These are phyloP conservation scores for Ottelia alismoides DNA, from an alignment of 106 monocot species.

Conservation along the genomic window DNA sequence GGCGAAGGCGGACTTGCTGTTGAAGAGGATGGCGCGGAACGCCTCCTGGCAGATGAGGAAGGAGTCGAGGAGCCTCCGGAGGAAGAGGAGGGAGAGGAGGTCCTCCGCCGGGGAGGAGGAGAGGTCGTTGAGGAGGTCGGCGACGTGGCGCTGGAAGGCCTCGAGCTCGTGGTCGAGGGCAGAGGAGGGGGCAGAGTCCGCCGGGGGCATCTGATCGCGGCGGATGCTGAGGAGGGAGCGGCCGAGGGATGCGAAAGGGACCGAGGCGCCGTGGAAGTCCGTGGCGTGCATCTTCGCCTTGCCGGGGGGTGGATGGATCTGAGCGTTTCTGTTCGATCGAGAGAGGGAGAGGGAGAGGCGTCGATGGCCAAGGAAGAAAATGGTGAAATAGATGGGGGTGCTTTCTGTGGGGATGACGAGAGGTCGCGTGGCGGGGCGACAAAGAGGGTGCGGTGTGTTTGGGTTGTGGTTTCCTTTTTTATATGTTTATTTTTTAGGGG, in stretches of 20 bases:
- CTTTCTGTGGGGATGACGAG: too few relatives aligned
- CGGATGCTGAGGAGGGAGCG: conserved; percentile 35
- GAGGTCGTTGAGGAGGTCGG: conserved; percentile 39
- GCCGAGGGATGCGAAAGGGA: conserved; percentile 34
- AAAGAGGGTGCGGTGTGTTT: too few relatives aligned
- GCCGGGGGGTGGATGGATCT: too few relatives aligned
- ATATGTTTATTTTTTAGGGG: too few relatives aligned
- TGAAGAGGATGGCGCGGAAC: conserved; percentile 35
- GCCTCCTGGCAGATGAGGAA: conserved; percentile 54
- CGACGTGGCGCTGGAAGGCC: conserved; percentile 36
- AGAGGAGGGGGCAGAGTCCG: conserved; percentile 1
- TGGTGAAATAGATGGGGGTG: too few relatives aligned
- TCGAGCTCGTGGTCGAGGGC: conserved; percentile 31
- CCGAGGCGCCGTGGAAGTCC: background rate
- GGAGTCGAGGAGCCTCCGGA: conserved; percentile 52
- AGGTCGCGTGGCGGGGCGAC: too few relatives aligned
- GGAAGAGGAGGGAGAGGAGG: conserved; percentile 48
- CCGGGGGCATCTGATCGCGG: conserved; percentile 26
- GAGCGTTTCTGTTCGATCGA: too few relatives aligned
- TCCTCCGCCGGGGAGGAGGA: conserved; percentile 6
- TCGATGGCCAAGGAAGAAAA: too few relatives aligned
- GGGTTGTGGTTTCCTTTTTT: too few relatives aligned
- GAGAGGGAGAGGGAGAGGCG: too few relatives aligned
- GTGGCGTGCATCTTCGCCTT: too few relatives aligned
- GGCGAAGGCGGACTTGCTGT: conserved; percentile 6